Base-by-base conservation (phyloP, 202 grass and related monocot species). In the Zoysia matrella region DNA sequence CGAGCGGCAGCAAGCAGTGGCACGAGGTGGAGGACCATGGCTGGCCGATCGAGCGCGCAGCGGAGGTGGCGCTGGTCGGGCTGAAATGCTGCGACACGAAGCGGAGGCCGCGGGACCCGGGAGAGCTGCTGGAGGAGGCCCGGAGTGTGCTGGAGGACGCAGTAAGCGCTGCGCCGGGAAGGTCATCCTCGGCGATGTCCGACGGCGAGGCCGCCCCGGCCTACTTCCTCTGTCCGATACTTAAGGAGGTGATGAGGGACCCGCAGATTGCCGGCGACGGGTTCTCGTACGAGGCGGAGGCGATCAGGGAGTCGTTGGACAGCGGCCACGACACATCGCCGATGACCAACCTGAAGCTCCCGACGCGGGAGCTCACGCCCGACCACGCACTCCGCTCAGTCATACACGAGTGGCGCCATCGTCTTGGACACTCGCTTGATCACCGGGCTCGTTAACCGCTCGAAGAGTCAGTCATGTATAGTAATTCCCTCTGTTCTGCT, bases 251-350 rank as follows among this genome's bases (percentile, higher is more conserved):
- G 45, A 92, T 92, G 93, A 70, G 72, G 60, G 93, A 95, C 63
- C 93, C 93, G 45, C 88, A 83, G 44, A 90, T 96, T 73, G 90
- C 93, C 47, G 90, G 79, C 47, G 93, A 96, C 69, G 93, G 93
- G n/a, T 92, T 92, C 88, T 85, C 93, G 6, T 95, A 95, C 82
- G 93, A 95, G 76, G 93, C 76, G 42, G 76, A 87, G 75, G 90
- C 93, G 36, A 95, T 95, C 67, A 14, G 36, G 47, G 88, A 76
- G 82, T 95, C 90, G 93, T 68, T 92, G 0, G 1, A 74, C 14
- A 40, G 52, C 42, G 90, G 88, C 0, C 90, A 79, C 46, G 76
- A 90, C 67, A 95, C 93, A 40, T 95, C 93, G 52, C 93, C 93
- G 0, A 90, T 96, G 93, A 96, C 93, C 11, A 96, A 92, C 84